Base-by-base conservation (phyloP, 148 eudicot genomes). In the Fallopia convolvulus region DNA sequence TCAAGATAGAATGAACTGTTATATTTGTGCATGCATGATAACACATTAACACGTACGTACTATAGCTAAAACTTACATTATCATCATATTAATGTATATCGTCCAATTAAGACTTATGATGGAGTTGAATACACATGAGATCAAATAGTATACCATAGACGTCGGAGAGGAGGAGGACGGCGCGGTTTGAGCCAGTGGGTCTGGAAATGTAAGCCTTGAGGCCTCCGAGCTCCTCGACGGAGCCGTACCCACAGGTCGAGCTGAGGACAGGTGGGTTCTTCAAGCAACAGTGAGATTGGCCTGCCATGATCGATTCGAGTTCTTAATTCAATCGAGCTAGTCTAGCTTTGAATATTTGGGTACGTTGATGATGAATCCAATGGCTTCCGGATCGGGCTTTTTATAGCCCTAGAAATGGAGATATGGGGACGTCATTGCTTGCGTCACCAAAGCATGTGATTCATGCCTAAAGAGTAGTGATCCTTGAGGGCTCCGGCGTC, bases 111-210 rank as follows among this genome's bases (percentile, higher is more conserved):
- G 46, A 52, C 20, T 52, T 36, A 36, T 36, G 39, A 36, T 36
- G 39, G 4, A 36, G 56, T 6, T 42, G 46, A 42, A 42, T n/a
- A 26, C 20, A 58, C 21, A 21, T 58, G 5, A 48, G 12, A 48
- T 48, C 10, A 48, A 13, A 53, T 18, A 9, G 21, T 68, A 39
- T 72, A 77, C 83, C 80, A 49, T 32, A 77, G 68, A 72, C 32
- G 47, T 77, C 80, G 20, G 83, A 77, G 50, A 63, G 48, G n/a
- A 81, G 77, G 46, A 81, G 44, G 74, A 81, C 30, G 10, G 74
- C 80, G 13, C 42, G 74, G 4, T 77, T 77, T 33, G 74, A 77
- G 8, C 63, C 56, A 52, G 77, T 5, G 52, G 58, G 32, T 13
- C 83, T 77, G 40, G 77, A 41, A 23, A 77, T 18, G 56, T 77